Evolutionary conservation across 495 filamentous ascomycete genomes (phyloP).

Genomic region (Neurospora cerealis): DNA sequence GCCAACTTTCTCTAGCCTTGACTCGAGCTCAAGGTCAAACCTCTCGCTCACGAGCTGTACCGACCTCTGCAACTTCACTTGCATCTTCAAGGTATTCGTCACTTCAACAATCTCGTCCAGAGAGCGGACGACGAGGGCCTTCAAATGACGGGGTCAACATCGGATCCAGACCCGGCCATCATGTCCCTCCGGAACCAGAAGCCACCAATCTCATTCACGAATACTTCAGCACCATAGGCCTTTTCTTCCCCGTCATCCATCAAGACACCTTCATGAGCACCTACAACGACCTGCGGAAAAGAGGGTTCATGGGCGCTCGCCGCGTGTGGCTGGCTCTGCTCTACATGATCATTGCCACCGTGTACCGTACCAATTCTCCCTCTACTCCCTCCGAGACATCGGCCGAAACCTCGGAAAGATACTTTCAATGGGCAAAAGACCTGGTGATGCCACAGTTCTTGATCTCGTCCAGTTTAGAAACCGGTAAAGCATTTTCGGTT

Average conservation of each 20-base stretch:
- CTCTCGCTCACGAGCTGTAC: neutral
- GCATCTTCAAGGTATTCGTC: neutral
- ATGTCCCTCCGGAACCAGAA: neutral
- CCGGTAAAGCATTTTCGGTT: neutral
- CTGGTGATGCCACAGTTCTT: neutral
- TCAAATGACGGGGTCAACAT: neutral
- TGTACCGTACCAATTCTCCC: neutral
- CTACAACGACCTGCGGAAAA: neutral
- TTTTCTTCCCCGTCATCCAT: neutral
- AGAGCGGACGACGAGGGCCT: neutral
- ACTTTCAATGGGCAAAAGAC: neutral
- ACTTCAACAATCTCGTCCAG: neutral
- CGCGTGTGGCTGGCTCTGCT: neutral
- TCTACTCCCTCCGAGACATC: neutral
- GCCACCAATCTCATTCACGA: neutral
- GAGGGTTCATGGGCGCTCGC: neutral
- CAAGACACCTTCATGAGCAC: neutral
- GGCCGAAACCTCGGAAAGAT: neutral
- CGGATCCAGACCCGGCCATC: neutral
- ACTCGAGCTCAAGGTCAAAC: neutral
- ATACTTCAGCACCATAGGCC: neutral
- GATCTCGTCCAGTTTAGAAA: neutral
- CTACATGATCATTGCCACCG: neutral
- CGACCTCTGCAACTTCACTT: neutral
- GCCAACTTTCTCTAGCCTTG: neutral